Conservation (phyloP, 257 asterid genomes). For the Salvia hispanica region DNA sequence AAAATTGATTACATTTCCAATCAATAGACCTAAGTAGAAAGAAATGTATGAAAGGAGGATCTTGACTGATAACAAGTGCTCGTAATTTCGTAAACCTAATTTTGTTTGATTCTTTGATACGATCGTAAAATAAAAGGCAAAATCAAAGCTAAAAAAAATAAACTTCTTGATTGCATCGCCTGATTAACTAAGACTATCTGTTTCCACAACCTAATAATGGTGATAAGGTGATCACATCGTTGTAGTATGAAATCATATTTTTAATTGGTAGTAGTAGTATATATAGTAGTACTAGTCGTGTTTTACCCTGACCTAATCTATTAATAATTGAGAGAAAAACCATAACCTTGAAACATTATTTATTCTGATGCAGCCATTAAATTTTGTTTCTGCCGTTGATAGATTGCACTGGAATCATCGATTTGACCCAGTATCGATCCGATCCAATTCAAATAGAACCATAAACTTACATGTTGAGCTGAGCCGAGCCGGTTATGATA, state of each 20-base stretch:
- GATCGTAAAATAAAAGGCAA: not conserved
- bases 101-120: not conserved
- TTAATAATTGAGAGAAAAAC: not conserved
- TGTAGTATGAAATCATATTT: not conserved
- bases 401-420: too few species aligned
- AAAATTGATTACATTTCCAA: too few species aligned
- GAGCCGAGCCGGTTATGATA: too few species aligned
- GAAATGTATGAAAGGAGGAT: too few species aligned
- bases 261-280: not conserved
- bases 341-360: not conserved
- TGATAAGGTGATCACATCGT: not conserved
- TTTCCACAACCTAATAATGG: not conserved
- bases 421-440: too few species aligned
- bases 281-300: not conserved
- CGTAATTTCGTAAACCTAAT: not conserved
- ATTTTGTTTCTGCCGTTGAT: too few species aligned
- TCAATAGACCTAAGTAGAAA: too few species aligned
- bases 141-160: not conserved
- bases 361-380: too few species aligned
- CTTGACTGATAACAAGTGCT: too few species aligned
- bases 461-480: too few species aligned
- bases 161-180: conserved; percentile 1
- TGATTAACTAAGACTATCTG: not conserved
- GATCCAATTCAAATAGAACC: too few species aligned
- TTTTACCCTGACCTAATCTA: not conserved